Evolutionary conservation across 805 yeast genomes (phyloP).

Genomic region (Limtongia smithiae): DNA sequence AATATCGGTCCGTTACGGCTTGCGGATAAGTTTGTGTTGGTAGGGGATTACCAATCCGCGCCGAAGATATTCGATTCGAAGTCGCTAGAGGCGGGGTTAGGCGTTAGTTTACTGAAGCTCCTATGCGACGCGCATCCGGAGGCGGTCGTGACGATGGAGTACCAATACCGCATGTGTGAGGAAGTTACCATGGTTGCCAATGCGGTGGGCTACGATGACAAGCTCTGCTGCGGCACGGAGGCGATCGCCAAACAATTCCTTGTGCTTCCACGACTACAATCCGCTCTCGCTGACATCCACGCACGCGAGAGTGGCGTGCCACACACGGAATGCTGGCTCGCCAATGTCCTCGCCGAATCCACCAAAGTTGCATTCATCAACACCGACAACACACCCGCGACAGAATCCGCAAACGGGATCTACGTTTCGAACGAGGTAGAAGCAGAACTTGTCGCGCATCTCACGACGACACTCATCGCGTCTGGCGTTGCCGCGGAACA

Average conservation of each 20-base stretch:
- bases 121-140: conserved; percentile 71
- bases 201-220: conserved; percentile 68
- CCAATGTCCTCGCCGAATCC: conserved; percentile 50
- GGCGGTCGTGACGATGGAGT: conserved; percentile 68
- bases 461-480: conserved; percentile 53
- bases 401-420: conserved; percentile 57
- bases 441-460: conserved; percentile 57
- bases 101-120: conserved; percentile 69
- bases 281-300: conserved; percentile 3
- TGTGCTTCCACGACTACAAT: conserved; percentile 44
- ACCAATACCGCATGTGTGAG: conserved; percentile 88
- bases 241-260: conserved; percentile 59
- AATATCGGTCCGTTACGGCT: conserved; percentile 82
- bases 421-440: conserved; percentile 72
- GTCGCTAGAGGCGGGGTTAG: conserved; percentile 64
- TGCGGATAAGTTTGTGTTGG: conserved; percentile 76
- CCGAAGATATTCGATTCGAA: conserved; percentile 72
- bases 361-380: conserved; percentile 72
- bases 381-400: conserved; percentile 64
- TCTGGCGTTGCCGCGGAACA: conserved; percentile 58
- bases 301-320: neutral
- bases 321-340: conserved; percentile 49
- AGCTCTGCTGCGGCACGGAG: conserved; percentile 69
- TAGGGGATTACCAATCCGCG: conserved; percentile 96
- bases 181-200: conserved; percentile 85